These are phyloP conservation scores for Zizania palustris DNA, from an alignment of 202 grass and related monocot genomes.

Conservation along the genomic window DNA sequence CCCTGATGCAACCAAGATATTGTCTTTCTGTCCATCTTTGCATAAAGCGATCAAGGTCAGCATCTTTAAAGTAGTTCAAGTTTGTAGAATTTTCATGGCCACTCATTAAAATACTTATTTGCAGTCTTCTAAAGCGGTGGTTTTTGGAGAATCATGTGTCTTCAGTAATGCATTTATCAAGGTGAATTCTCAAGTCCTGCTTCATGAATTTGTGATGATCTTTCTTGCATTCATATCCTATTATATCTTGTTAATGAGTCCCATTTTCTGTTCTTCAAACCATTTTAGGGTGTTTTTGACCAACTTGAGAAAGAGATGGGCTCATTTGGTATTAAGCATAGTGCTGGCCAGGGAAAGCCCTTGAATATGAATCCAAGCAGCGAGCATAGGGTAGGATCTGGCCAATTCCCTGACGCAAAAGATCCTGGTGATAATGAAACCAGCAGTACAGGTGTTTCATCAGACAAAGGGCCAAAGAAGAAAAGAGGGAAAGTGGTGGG, in stretches of 20 bases:
- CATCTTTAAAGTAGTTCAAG: constrained; percentile 27
- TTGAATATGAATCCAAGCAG: constrained; percentile 41
- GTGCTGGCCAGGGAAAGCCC: constrained; percentile 47
- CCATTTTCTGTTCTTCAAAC: constrained; percentile 34
- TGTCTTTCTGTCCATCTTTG: constrained; percentile 79
- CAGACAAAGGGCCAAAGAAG: constrained; percentile 85
- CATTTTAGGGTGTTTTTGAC: constrained; percentile 72
- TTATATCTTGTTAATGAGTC: constrained; percentile 29
- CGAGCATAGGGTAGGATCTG: constrained; percentile 50
- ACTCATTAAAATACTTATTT: constrained; percentile 40
- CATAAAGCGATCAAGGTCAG: constrained; percentile 85
- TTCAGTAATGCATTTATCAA: constrained; percentile 77
- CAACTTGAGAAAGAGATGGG: constrained; percentile 87
- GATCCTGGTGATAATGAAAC: constrained; percentile 61
- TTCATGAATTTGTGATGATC: constrained; percentile 18
- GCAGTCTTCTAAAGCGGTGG: constrained; percentile 86
- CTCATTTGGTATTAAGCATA: constrained; percentile 57
- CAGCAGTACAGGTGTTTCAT: constrained; percentile 57
- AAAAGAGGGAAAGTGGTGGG: constrained; percentile 74
- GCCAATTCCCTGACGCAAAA: constrained; percentile 60
- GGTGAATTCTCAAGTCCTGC: constrained; percentile 50
- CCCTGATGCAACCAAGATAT: constrained; percentile 82
- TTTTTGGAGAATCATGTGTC: constrained; percentile 80
- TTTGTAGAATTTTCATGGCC: constrained; percentile 40
- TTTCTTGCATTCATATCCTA: constrained; percentile 25